Base-by-base conservation (phyloP, 768 basidiomycete genomes). In the Tulasnella sp. region DNA sequence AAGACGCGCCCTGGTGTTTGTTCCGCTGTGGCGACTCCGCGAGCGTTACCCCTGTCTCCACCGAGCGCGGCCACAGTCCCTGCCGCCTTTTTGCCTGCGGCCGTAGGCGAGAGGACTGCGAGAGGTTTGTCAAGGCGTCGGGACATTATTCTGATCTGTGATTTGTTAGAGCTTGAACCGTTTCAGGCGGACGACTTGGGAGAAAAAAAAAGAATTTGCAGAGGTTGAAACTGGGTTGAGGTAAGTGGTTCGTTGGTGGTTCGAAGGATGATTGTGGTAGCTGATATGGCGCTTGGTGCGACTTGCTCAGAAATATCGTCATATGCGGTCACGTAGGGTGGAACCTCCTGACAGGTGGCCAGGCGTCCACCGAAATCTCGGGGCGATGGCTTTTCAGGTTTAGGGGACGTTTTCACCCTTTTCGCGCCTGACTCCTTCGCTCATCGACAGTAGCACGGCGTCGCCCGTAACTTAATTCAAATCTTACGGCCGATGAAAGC, bases 1-100 rank as follows among this genome's bases (percentile, higher is more conserved):
- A 77, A 40, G 67, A 67, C 69, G 75, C 75, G 75, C 74, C 20
- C 11, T 11, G 74, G 10, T 57, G 46, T 75, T 75, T 75, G 75
- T 70, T 75, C 46, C 35, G n/a, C 51, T 75, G 74, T 72, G 71
- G 71, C 71, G 71, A 35, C 32, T 10, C 71, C 39, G 71, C 37
- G n/a, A 72, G 32, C 37, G 44, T 16, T 42, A 51, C 74, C 55
- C 44, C 74, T 75, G 44, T 48, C 44, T 5, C 71, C 71, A 15
- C 71, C 23, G 1, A 23, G 10, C 40, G 40, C 35, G 7, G 71
- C 37, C 37, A 37, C 26, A 11, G 32, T 11, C 44, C n/a, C 44
- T 29, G 46, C 39, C 7, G 46, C 37, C 74, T 75, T 75, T 32
- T 75, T 75, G 39, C 61, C 61, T 35, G 61, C 61, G 61, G 71